These are phyloP conservation scores for Saccharomycopsis sp. DNA, from an alignment of 805 yeast species.

Conservation along the genomic window DNA sequence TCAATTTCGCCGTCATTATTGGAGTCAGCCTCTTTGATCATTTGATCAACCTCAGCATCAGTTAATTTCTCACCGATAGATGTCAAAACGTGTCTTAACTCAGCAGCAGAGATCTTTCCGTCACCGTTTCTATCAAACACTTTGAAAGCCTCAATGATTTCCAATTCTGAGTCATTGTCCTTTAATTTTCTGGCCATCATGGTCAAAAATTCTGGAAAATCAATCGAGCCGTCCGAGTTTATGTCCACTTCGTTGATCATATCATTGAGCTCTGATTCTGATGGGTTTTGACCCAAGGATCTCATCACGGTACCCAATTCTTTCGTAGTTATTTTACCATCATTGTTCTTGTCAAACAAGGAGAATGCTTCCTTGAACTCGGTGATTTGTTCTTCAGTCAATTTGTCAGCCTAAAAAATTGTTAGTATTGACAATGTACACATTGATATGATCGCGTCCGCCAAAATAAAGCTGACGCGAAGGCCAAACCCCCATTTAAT, in stretches of 20 bases:
- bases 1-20: constrained; percentile 97
- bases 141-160: constrained; percentile 94
- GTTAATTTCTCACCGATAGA: constrained; percentile 95
- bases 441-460: neutral
- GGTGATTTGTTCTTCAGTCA: constrained; percentile 92
- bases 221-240: constrained; percentile 87
- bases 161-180: constrained; percentile 96
- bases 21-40: constrained; percentile 92
- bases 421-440: constrained; percentile 6
- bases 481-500: neutral
- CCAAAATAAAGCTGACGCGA: neutral
- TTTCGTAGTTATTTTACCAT: constrained; percentile 91
- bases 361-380: constrained; percentile 98
- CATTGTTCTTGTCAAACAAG: constrained; percentile 92
- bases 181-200: constrained; percentile 91
- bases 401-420: constrained; percentile 60
- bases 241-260: constrained; percentile 96
- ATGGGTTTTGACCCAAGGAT: constrained; percentile 95
- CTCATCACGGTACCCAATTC: constrained; percentile 98
- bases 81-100: constrained; percentile 92
- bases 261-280: constrained; percentile 92
- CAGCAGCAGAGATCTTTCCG: constrained; percentile 95
- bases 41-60: constrained; percentile 95
- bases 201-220: constrained; percentile 75
- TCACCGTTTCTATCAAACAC: constrained; percentile 94